Evolutionary conservation across 768 basidiomycete genomes (phyloP).

Genomic region (Fibroporia radiculosa): DNA sequence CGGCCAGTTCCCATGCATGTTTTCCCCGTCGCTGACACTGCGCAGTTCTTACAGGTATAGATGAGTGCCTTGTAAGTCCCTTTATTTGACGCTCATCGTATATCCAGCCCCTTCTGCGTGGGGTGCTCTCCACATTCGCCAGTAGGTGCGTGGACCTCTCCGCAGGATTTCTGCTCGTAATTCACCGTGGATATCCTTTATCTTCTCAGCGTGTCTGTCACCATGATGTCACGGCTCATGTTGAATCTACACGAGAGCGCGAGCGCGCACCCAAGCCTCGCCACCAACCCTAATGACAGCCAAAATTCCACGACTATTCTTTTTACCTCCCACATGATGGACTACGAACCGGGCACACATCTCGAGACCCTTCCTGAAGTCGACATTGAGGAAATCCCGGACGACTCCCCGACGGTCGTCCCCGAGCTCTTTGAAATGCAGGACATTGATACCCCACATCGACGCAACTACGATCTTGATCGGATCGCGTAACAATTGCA

Average conservation of each 20-base stretch:
- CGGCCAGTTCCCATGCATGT: constrained; percentile 1
- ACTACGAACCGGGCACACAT: background rate
- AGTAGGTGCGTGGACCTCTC: constrained; percentile 30
- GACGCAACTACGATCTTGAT: no score
- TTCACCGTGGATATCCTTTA: background rate
- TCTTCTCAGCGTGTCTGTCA: constrained; percentile 35
- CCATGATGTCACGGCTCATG: constrained; percentile 48
- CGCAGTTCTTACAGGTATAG: constrained; percentile 4
- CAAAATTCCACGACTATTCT: constrained; percentile 13
- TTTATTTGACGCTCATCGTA: no score
- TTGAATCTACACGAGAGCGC: constrained; percentile 43
- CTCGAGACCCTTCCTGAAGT: background rate
- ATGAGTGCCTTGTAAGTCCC: background rate
- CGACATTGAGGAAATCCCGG: background rate
- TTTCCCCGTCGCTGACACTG: background rate
- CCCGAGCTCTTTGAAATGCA: background rate
- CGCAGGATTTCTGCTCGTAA: background rate
- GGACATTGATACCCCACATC: no score
- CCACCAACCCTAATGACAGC: constrained; percentile 6
- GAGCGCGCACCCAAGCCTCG: constrained; percentile 1
- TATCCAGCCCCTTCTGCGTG: constrained; percentile 34
- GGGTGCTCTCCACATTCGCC: constrained; percentile 42
- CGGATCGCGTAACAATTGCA: no score
- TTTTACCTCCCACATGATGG: constrained; percentile 14
- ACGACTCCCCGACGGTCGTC: background rate